Evolutionary conservation across 208 protist genomes (phyloP), one percentile per base, ranked within the genome.

Genomic region (Trypanosoma scelopori): DNA sequence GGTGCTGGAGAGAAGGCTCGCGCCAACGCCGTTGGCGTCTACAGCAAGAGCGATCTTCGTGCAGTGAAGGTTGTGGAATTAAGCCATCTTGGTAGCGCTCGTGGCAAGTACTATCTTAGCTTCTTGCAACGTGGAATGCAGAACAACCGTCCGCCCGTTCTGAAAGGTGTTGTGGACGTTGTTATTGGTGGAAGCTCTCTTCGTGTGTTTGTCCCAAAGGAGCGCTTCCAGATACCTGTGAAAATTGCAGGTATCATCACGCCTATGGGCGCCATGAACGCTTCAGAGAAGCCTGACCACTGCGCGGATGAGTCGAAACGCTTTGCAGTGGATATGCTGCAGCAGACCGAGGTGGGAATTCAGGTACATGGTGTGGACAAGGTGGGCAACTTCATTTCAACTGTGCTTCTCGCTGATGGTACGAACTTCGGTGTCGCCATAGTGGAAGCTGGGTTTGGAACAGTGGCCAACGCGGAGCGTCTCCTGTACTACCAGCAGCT

Each of bases 111-210:
- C 73, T 96, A 94, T 71, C 78, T 94, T 27, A 91, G 81, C 66
- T 96, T 94, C 58, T 78, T 96, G 1, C 91, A 94, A 74, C 79
- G 84, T 42, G 91, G 88, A 49, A 94, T 96, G 91, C 85, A 93
- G 69, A 77, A 85, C 28, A 84, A 65, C 66, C 86, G 91, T 28
- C 82, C 88, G 23, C 83, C 88, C 25, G 56, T 85, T 47, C 68
- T 93, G 41, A 76, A 78, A 53, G 85, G 85, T 41, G 77, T 94
- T 22, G 82, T 96, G 0, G 91, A 96, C 57, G 59, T 89, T 27
- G 86, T 94, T 22, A 63, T 96, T 47, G 85, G 87, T 46, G 78
- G 80, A 13, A 90, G 79, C 79, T 92, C 84, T 35, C 71, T 96
- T 59, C 85, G 88, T 12, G 85, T 96, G 37, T 94, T 90, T 79